phyloP scores from a whole-genome alignment of 2,329 filamentous ascomycete species.

The Massarina eburnea region DNA sequence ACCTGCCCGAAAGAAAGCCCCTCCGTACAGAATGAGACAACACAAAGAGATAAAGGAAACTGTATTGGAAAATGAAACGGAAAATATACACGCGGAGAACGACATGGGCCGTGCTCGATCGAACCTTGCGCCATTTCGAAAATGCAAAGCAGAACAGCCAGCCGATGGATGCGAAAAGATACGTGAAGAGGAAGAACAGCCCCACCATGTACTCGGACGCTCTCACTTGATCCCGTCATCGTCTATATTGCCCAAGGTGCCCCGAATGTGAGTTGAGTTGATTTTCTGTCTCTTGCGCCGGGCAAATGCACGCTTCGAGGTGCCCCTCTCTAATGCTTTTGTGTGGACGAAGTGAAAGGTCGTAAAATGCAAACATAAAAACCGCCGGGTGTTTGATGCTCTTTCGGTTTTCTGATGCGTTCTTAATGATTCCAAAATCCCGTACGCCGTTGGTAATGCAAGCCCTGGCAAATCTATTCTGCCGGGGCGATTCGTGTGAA shows the following conservation, averaged over 20 bases:
- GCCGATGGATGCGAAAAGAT: conserved; percentile 9
- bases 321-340: conserved; percentile 42
- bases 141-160: conserved; percentile 5
- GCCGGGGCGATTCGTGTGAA: conserved; percentile 13
- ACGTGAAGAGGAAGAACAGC: not conserved
- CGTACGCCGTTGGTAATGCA: conserved; percentile 37
- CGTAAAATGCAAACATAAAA: conserved; percentile 22
- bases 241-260: conserved; percentile 8
- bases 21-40: not conserved
- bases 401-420: conserved; percentile 10
- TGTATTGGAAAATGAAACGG: not conserved
- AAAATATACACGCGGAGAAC: conserved; percentile 6
- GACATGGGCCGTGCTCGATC: conserved; percentile 12
- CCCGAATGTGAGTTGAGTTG: too few relatives aligned
- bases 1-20: not conserved
- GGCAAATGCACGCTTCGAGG: conserved; percentile 36
- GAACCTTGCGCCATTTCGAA: not conserved
- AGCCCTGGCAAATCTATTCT: conserved; percentile 14
- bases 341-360: conserved; percentile 16
- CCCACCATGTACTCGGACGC: conserved; percentile 6
- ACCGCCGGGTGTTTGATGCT: conserved; percentile 24
- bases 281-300: conserved; percentile 26
- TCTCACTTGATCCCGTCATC: conserved; percentile 1
- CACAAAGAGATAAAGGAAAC: not conserved
- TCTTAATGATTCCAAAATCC: conserved; percentile 15